Evolutionary conservation across 805 yeast species (phyloP).

Genomic region (Kodamaea kakaduensis): DNA sequence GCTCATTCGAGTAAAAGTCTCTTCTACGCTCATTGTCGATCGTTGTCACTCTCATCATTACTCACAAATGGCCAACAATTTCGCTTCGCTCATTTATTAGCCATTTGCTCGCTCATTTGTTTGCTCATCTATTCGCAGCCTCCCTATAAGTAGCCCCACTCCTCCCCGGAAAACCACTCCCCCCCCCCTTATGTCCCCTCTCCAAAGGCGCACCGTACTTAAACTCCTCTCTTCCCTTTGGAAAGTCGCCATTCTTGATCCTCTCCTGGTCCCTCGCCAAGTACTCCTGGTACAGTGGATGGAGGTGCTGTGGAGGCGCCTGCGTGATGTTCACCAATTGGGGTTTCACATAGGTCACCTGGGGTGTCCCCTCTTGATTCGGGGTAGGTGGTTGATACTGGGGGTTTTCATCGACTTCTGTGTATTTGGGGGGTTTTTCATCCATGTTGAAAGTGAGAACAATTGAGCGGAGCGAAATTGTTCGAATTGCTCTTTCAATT

Average conservation of each 20-base stretch:
- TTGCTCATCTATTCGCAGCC: constrained; percentile 30
- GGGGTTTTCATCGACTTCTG: not conserved
- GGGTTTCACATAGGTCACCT: constrained; percentile 29
- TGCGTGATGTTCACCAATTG: constrained; percentile 33
- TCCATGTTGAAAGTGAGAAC: too few species aligned
- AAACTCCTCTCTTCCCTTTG: constrained; percentile 23
- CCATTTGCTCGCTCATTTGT: too few species aligned
- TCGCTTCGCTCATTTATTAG: too few species aligned
- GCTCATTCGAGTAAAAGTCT: too few species aligned
- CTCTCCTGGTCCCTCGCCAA: constrained; percentile 29
- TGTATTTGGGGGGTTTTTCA: too few species aligned
- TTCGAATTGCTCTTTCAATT: too few species aligned
- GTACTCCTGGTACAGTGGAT: constrained; percentile 36
- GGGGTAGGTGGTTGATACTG: not conserved
- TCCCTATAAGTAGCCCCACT: constrained; percentile 33
- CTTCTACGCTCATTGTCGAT: too few species aligned
- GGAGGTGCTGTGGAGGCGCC: constrained; percentile 33
- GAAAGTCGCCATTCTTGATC: constrained; percentile 29
- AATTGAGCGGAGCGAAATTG: too few species aligned
- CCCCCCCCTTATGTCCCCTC: constrained; percentile 20
- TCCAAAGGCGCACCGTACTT: constrained; percentile 35
- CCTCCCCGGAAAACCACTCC: constrained; percentile 39
- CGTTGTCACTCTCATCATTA: too few species aligned
- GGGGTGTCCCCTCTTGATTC: constrained; percentile 16
- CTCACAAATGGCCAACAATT: too few species aligned